Evolutionary conservation across 148 eudicot species (phyloP).

Genomic region (Cornus kousa): DNA sequence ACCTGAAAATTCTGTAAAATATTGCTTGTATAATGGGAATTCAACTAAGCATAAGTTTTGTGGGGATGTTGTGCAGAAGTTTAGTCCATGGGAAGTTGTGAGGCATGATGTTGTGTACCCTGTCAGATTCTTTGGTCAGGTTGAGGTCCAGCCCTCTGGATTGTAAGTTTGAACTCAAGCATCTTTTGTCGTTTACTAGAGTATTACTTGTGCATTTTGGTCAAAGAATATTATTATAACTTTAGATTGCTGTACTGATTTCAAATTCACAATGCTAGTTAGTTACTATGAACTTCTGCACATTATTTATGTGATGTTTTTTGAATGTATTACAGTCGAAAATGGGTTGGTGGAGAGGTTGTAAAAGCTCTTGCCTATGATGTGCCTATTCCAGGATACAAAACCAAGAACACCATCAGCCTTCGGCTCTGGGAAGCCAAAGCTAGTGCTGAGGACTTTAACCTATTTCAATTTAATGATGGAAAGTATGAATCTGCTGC

Average conservation of each 20-base stretch:
- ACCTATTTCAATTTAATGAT: constrained; percentile 90
- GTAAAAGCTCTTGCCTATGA: constrained; percentile 94
- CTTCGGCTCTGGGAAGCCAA: constrained; percentile 99
- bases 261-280: neutral
- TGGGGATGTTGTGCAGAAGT: constrained; percentile 56
- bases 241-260: neutral
- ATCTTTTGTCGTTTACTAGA: neutral
- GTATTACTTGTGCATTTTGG: neutral
- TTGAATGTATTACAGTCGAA: constrained; percentile 52
- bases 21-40: neutral
- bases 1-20: constrained; percentile 7
- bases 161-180: constrained; percentile 57
- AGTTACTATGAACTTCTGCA: neutral
- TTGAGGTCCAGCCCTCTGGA: constrained; percentile 75
- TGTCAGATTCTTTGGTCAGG: constrained; percentile 88
- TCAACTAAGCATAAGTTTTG: constrained; percentile 10
- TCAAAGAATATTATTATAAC: neutral
- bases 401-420: constrained; percentile 89
- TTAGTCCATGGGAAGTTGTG: constrained; percentile 97
- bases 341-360: constrained; percentile 92
- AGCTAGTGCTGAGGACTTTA: constrained; percentile 77
- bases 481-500: constrained; percentile 90
- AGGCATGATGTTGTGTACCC: constrained; percentile 92
- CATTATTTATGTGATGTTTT: neutral
- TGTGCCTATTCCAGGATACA: constrained; percentile 97